phyloP scores from a whole-genome alignment of 768 basidiomycete genomes.

The Leccinum obscurum region DNA sequence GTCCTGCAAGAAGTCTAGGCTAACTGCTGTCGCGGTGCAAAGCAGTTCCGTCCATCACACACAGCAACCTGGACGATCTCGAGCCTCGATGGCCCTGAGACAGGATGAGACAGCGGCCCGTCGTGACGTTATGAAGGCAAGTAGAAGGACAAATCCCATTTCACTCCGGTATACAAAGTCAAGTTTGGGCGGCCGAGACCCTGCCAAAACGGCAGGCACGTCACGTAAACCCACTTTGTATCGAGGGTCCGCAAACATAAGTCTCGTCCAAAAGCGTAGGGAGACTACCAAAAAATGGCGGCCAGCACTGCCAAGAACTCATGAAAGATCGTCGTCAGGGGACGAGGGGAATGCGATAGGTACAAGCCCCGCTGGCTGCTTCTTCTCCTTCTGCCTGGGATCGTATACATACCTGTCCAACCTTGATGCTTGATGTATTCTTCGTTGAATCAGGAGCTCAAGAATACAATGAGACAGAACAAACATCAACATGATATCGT shows the following conservation, averaged over 20 bases:
- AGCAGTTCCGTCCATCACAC: background rate
- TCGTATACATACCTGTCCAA: too few species aligned
- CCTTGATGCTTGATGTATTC: too few species aligned
- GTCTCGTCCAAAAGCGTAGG: background rate
- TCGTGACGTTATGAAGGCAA: background rate
- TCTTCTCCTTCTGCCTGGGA: too few species aligned
- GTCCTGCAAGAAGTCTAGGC: background rate
- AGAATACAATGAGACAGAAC: too few species aligned
- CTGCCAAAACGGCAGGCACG: background rate
- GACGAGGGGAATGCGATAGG: background rate
- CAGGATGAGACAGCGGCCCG: background rate
- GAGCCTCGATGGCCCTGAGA: background rate
- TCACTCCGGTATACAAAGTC: background rate
- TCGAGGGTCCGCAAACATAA: background rate
- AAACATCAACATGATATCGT: too few species aligned
- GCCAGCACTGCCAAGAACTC: background rate
- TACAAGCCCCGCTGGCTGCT: background rate
- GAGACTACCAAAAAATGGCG: background rate
- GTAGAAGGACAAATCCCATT: background rate
- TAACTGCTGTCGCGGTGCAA: background rate
- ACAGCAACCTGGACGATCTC: background rate
- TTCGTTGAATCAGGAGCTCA: too few species aligned
- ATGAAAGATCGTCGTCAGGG: background rate
- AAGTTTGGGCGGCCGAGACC: background rate
- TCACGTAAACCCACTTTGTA: background rate